Evolutionary conservation across 1,284 basidiomycete species (phyloP).

Genomic region (Trichosporon asahii): DNA sequence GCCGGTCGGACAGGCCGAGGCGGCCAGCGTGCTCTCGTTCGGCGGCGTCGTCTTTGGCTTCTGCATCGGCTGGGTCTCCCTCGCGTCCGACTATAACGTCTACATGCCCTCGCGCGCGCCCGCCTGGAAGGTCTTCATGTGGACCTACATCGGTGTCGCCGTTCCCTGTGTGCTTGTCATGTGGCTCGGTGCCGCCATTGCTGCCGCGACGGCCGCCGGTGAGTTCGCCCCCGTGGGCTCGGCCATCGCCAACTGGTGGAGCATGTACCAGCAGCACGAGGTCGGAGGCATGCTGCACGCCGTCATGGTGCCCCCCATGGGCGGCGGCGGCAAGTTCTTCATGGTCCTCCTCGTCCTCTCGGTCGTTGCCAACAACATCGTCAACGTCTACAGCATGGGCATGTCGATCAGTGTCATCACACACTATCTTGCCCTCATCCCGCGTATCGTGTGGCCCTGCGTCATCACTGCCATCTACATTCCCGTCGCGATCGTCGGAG

Average conservation of each 20-base stretch:
- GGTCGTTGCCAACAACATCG: slow-evolving; percentile 48
- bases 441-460: slow-evolving; percentile 48
- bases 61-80: slow-evolving; percentile 47
- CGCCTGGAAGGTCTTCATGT: slow-evolving; percentile 44
- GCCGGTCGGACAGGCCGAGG: slow-evolving; percentile 39
- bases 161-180: slow-evolving; percentile 49
- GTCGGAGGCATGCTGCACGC: slow-evolving; percentile 50
- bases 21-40: slow-evolving; percentile 47
- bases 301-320: slow-evolving; percentile 42
- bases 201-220: slow-evolving; percentile 39
- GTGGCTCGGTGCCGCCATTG: slow-evolving; percentile 48
- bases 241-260: slow-evolving; percentile 30
- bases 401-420: slow-evolving; percentile 45
- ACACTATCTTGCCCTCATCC: slow-evolving; percentile 42
- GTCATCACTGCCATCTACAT: slow-evolving; percentile 48
- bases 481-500: slow-evolving; percentile 48
- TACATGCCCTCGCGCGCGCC: slow-evolving; percentile 49
- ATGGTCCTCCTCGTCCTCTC: slow-evolving; percentile 44
- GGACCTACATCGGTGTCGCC: slow-evolving; percentile 49
- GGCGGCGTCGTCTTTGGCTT: slow-evolving; percentile 42
- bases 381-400: slow-evolving; percentile 45
- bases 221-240: slow-evolving; percentile 12
- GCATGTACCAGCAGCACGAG: slow-evolving; percentile 32
- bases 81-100: slow-evolving; percentile 51
- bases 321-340: slow-evolving; percentile 42